Conservation (phyloP, 441 rosid species). For the Croton setiger region DNA sequence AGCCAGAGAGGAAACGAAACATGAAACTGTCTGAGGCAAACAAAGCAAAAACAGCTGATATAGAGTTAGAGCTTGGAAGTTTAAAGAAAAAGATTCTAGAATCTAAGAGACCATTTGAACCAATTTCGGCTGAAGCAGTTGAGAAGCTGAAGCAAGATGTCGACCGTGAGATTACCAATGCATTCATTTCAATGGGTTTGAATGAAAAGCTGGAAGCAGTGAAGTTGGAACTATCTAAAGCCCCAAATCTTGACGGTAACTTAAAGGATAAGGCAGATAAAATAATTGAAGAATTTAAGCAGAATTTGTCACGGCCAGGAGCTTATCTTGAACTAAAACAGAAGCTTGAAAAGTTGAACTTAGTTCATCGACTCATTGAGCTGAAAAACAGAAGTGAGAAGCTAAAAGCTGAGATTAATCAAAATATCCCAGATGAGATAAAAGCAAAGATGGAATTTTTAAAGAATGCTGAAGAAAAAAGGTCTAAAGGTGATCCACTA, state of each 20-base stretch:
- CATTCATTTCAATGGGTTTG: conserved; percentile 43
- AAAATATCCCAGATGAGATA: conserved; percentile 31
- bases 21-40: conserved; percentile 41
- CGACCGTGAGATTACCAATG: conserved; percentile 37
- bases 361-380: conserved; percentile 28
- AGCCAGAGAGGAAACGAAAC: conserved; percentile 38
- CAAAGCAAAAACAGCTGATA: conserved; percentile 23
- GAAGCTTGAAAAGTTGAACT: conserved; percentile 42
- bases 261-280: conserved; percentile 31
- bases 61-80: conserved; percentile 34
- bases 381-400: conserved; percentile 34
- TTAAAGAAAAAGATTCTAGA: conserved; percentile 34
- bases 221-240: conserved; percentile 39
- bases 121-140: conserved; percentile 26
- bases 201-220: conserved; percentile 38
- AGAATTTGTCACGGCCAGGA: conserved; percentile 40
- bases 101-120: conserved; percentile 27
- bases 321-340: conserved; percentile 44
- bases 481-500: conserved; percentile 27
- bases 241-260: conserved; percentile 19
- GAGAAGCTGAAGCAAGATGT: conserved; percentile 41
- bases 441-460: conserved; percentile 34
- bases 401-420: conserved; percentile 34
- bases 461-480: conserved; percentile 29
- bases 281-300: conserved; percentile 33